Evolutionary conservation across 495 filamentous ascomycete species (phyloP).

Genomic region (Sporormia fimetaria): DNA sequence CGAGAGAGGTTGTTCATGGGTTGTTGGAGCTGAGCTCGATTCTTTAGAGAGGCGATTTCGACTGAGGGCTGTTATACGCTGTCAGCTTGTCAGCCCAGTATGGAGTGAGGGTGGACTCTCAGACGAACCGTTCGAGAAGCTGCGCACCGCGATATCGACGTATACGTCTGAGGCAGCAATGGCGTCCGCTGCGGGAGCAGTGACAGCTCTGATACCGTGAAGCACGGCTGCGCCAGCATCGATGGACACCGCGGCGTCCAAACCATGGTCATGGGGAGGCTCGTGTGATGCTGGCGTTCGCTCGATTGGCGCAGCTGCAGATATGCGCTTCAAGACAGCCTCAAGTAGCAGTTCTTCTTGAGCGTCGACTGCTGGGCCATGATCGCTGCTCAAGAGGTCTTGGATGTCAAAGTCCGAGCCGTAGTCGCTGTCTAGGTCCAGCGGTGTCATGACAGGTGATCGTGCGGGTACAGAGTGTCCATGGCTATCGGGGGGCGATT

Average conservation of each 20-base stretch:
- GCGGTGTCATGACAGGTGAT: constrained; percentile 17
- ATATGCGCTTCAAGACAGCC: constrained; percentile 22
- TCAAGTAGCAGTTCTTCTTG: constrained; percentile 21
- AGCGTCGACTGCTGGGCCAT: constrained; percentile 33
- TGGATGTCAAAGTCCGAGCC: constrained; percentile 12
- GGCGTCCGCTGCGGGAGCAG: too few relatives aligned
- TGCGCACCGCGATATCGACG: too few relatives aligned
- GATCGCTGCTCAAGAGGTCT: constrained; percentile 25
- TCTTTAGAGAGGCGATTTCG: background rate
- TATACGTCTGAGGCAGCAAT: too few relatives aligned
- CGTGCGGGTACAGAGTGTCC: background rate
- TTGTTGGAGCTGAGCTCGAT: background rate
- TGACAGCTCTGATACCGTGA: too few relatives aligned
- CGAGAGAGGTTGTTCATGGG: constrained; percentile 7
- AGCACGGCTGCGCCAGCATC: too few relatives aligned
- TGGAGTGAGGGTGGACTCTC: too few relatives aligned
- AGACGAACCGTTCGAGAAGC: too few relatives aligned
- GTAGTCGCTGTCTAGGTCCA: constrained; percentile 9
- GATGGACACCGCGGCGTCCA: too few relatives aligned
- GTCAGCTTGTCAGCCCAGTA: constrained; percentile 33
- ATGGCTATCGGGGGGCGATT: too few relatives aligned
- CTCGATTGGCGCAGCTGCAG: constrained; percentile 12
- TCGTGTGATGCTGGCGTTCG: constrained; percentile 2
- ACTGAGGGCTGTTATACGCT: constrained; percentile 31
- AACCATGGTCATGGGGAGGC: too few relatives aligned